Conservation (phyloP, 192 early-diverging fungal genomes). For the Radiomyces spectabilis region DNA sequence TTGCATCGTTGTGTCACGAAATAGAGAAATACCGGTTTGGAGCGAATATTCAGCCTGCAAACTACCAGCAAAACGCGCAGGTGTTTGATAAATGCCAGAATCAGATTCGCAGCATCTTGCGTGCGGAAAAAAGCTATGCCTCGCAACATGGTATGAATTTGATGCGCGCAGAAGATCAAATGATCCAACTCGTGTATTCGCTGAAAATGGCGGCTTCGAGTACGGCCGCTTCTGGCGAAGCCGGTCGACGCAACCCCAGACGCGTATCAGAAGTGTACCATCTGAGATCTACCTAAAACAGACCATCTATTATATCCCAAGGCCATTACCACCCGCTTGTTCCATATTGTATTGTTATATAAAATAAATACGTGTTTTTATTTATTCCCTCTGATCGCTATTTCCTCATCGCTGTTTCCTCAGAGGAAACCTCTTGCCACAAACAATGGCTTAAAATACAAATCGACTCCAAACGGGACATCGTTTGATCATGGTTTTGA, state of each 20-base stretch:
- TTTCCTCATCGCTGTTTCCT: no score
- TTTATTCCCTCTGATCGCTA: no score
- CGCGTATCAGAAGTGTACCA: conserved; percentile 25
- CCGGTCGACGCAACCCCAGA: conserved; percentile 7
- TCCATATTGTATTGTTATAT: no score
- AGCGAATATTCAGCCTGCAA: conserved; percentile 4
- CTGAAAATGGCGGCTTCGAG: conserved; percentile 14
- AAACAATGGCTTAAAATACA: no score
- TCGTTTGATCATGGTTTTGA: no score
- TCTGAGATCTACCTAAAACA: conserved; percentile 10
- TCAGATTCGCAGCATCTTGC: conserved; percentile 29
- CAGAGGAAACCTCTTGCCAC: no score
- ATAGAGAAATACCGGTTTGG: conserved; percentile 27
- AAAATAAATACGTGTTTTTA: no score
- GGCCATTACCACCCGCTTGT: no score
- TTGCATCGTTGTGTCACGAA: conserved; percentile 26
- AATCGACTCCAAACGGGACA: no score
- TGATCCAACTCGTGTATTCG: conserved; percentile 30
- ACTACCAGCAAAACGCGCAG: conserved; percentile 21
- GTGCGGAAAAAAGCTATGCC: conserved; percentile 26
- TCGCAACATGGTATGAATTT: conserved; percentile 22
- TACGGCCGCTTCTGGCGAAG: neutral
- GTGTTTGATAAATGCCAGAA: conserved; percentile 32
- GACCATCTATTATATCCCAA: no score
- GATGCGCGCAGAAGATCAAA: conserved; percentile 26